These are phyloP conservation scores for Phytophthora fragariae DNA, from an alignment of 352 stramenopile genomes.

Conservation along the genomic window DNA sequence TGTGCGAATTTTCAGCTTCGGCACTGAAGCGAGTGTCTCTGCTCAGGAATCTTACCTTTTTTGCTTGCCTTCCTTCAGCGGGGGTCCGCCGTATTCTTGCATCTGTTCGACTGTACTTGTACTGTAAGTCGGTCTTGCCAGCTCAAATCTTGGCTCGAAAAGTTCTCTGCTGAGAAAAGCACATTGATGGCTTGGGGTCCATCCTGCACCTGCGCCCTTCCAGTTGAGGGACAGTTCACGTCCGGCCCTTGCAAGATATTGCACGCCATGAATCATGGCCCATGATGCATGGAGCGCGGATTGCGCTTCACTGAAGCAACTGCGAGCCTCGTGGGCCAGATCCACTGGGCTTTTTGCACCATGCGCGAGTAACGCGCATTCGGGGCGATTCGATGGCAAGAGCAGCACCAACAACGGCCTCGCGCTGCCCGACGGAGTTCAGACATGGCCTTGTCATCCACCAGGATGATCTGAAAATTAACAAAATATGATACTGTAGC, in stretches of 20 bases:
- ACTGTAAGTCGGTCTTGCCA: not conserved
- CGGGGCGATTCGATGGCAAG: too few species aligned
- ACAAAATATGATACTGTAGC: too few species aligned
- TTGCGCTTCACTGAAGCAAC: not conserved
- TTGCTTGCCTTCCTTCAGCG: too few species aligned
- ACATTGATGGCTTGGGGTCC: slow-evolving; percentile 24
- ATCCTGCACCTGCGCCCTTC: slow-evolving; percentile 5
- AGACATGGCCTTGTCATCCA: not conserved
- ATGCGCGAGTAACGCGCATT: not conserved
- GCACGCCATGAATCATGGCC: not conserved
- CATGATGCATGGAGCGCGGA: not conserved
- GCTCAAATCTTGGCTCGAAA: slow-evolving; percentile 4
- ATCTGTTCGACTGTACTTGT: too few species aligned
- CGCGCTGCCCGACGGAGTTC: too few species aligned
- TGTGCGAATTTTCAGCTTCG: too few species aligned
- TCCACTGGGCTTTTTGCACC: not conserved
- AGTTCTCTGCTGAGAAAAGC: slow-evolving; percentile 20
- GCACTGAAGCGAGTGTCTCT: too few species aligned
- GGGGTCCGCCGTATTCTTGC: too few species aligned
- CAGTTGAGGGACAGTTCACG: slow-evolving; percentile 9
- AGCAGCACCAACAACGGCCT: not conserved
- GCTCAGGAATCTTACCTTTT: too few species aligned
- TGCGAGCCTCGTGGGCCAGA: not conserved
- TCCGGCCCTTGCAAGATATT: slow-evolving; percentile 12
- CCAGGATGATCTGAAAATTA: not conserved